A percentile compares a stretch with the other conserved stretches of the same genome.
These are phyloP conservation scores for Arachnomyces sp. DNA, from an alignment of 2,329 filamentous ascomycete species.

Conservation along the genomic window DNA sequence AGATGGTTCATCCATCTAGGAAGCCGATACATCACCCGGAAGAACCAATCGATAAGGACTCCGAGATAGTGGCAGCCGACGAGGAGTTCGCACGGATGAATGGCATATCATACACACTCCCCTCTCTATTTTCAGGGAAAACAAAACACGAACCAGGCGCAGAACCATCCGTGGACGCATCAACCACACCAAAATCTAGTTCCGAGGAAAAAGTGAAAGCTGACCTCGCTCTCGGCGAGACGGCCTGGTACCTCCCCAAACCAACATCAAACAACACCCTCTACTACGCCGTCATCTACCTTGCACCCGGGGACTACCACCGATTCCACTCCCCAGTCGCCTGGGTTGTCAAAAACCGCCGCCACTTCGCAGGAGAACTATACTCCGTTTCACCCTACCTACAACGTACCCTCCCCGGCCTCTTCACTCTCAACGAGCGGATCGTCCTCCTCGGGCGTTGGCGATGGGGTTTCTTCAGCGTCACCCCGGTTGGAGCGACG, in stretches of 20 bases:
- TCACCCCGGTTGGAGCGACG: constrained; percentile 89
- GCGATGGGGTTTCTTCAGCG: constrained; percentile 96
- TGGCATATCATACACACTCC: constrained; percentile 89
- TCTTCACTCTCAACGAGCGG: constrained; percentile 94
- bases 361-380: constrained; percentile 95
- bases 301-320: constrained; percentile 96
- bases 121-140: constrained; percentile 70
- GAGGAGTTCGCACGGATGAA: constrained; percentile 93
- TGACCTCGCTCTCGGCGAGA: constrained; percentile 64
- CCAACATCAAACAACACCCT: constrained; percentile 57
- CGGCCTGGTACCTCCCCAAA: constrained; percentile 62
- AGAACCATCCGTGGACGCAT: constrained; percentile 62
- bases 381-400: constrained; percentile 94
- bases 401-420: constrained; percentile 79
- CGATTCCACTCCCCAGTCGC: constrained; percentile 92
- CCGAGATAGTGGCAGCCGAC: constrained; percentile 64
- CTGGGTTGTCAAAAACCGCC: constrained; percentile 88
- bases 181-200: constrained; percentile 56
- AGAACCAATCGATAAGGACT: constrained; percentile 34
- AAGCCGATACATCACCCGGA: constrained; percentile 25
- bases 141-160: constrained; percentile 34
- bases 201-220: constrained; percentile 76
- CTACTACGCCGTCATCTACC: constrained; percentile 91
- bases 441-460: constrained; percentile 88
- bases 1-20: constrained; percentile 25